Base-by-base conservation (phyloP, 2,329 filamentous ascomycete species). In the Nigrospora oryzae region DNA sequence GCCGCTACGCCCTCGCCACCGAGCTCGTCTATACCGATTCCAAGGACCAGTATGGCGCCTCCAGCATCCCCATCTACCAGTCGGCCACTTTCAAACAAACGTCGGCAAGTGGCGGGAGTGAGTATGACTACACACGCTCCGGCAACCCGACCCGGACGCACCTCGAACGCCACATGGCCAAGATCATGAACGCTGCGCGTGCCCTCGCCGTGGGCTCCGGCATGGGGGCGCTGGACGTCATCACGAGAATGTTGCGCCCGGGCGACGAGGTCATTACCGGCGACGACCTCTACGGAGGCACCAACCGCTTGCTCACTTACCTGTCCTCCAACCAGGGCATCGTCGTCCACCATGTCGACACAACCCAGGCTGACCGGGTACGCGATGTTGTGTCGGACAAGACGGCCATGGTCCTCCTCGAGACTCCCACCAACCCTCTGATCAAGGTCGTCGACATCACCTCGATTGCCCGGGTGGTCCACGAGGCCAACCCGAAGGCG, bases 111-210 rank as follows among this genome's bases (percentile, higher is more conserved):
- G 89, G 87, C 48, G 89, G 88, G 48, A 86, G 79, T 60, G 90
- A 97, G 66, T 98, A 97, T 67, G 93, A 98, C 71, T 98, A 98
- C 72, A 97, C 93, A 48, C 87, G 94, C 49, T 97, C 90, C 33
- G 93, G 93, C 46, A 98, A 98, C 64, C 93, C 93, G 15, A 98
- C 93, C 47, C 81, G 93, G 53, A 95, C 91, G 32, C 93, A 98
- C 61, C 80, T 98, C 51, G 93, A 98, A 71, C 83, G 91, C 47
- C 93, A 98, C 66, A 74, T 98, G 56, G 93, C 94, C 60, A 98
- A 98, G 78, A 95, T 98, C 63, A 98, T 98, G 94, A 90, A 88
- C 56, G 93, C 93, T 38, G 82, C 83, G 57, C 86, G 94, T 46
- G 88, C 89, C 11, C 79, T 98, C 42, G 91, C 94, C 40, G 91